A percentile compares a stretch with the other conserved stretches of the same genome.
Evolutionary conservation across 441 rosid species (phyloP).

Genomic region (Euphorbia schlechtendalii): DNA sequence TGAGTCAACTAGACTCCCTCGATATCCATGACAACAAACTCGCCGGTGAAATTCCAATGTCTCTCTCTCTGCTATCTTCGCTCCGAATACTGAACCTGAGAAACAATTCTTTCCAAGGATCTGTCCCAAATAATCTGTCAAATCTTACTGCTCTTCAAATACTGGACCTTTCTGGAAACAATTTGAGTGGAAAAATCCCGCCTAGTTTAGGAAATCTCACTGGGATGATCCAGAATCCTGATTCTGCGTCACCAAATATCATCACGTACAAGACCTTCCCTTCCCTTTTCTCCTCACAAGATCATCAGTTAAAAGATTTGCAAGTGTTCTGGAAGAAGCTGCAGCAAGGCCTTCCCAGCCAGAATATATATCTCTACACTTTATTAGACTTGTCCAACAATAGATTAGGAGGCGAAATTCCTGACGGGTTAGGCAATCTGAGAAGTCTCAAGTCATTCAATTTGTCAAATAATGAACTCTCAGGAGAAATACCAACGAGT

Average conservation of each 20-base stretch:
- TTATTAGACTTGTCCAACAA: slow-evolving; percentile 34
- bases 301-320: slow-evolving; percentile 17
- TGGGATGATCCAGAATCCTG: slow-evolving; percentile 20
- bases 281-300: background rate
- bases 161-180: slow-evolving; percentile 32
- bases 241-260: background rate
- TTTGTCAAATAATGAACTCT: slow-evolving; percentile 28
- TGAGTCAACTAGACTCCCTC: slow-evolving; percentile 26
- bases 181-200: slow-evolving; percentile 28
- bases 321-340: slow-evolving; percentile 31
- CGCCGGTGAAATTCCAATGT: slow-evolving; percentile 25
- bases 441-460: slow-evolving; percentile 25
- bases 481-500: slow-evolving; percentile 27
- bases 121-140: slow-evolving; percentile 24
- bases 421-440: slow-evolving; percentile 25
- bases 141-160: slow-evolving; percentile 25
- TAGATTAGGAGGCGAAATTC: slow-evolving; percentile 28
- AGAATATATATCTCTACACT: slow-evolving; percentile 16
- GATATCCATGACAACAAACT: slow-evolving; percentile 39
- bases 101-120: slow-evolving; percentile 27
- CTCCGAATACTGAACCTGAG: slow-evolving; percentile 33
- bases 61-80: slow-evolving; percentile 20
- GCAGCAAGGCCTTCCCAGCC: slow-evolving; percentile 20
- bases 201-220: slow-evolving; percentile 27
- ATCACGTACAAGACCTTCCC: background rate